These are phyloP conservation scores for Eucalyptus fibrosa DNA, from an alignment of 345 rosid genomes.

Conservation along the genomic window DNA sequence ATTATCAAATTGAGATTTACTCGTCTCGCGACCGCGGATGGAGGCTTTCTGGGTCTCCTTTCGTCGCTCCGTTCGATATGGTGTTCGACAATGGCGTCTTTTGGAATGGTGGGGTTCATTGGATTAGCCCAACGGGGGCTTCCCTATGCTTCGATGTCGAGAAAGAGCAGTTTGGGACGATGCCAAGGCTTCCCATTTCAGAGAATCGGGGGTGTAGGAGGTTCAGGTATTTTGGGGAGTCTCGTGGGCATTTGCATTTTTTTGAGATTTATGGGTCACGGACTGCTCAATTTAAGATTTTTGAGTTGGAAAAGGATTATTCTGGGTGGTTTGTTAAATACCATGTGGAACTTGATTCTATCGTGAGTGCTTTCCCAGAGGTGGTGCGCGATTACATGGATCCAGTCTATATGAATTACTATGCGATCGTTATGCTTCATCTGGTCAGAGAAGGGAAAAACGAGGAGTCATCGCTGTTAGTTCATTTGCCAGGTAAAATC, in stretches of 20 bases:
- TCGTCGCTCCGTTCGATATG: slow-evolving; percentile 2
- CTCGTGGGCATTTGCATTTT: slow-evolving; percentile 4
- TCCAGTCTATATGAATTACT: background rate
- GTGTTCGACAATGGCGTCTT: slow-evolving; percentile 9
- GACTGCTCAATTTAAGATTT: background rate
- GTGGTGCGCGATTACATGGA: background rate
- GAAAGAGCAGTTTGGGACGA: background rate
- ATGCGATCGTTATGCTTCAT: background rate
- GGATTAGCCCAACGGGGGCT: slow-evolving; percentile 12
- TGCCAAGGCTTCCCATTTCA: background rate
- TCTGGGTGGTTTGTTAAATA: slow-evolving; percentile 10
- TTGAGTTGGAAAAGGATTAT: slow-evolving; percentile 5
- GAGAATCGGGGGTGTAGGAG: background rate
- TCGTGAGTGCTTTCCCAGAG: slow-evolving; percentile 3
- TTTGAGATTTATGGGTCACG: slow-evolving; percentile 3
- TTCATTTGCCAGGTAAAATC: slow-evolving; percentile 16
- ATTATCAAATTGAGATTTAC: slow-evolving; percentile 6
- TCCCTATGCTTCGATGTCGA: slow-evolving; percentile 1
- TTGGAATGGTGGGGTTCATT: slow-evolving; percentile 16
- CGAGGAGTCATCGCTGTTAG: slow-evolving; percentile 1
- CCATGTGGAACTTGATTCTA: background rate
- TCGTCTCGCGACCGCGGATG: background rate
- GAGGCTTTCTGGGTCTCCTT: slow-evolving; percentile 9
- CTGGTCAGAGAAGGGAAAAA: slow-evolving; percentile 1
- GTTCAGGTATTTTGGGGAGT: slow-evolving; percentile 4